Conservation (phyloP, 176 grass and related monocot species). For the Aegilops speltoides region DNA sequence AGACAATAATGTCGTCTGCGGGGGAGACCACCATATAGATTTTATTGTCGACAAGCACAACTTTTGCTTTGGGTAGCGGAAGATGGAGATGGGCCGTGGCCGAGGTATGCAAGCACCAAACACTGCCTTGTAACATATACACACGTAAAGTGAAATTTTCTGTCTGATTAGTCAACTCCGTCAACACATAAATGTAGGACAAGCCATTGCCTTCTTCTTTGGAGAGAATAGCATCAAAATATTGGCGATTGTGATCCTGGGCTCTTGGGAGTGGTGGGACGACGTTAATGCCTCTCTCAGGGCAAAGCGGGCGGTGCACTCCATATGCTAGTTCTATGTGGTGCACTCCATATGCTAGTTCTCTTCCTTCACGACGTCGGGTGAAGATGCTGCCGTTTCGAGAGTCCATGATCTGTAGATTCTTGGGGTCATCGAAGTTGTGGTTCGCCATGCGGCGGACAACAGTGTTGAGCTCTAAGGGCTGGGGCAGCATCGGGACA, state of each 20-base stretch:
- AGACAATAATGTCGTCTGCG: background rate
- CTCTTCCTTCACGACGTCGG: background rate
- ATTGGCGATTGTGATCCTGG: background rate
- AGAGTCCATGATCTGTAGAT: background rate
- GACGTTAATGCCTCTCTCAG: background rate
- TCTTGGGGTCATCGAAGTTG: background rate
- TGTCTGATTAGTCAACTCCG: background rate
- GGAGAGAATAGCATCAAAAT: background rate
- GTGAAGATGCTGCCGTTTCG: background rate
- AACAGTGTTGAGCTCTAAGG: background rate
- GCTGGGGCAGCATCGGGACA: background rate
- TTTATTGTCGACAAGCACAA: background rate
- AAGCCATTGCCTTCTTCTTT: background rate
- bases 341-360: background rate
- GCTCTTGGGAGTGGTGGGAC: background rate
- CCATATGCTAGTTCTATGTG: background rate
- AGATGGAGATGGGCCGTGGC: background rate
- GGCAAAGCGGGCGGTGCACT: background rate
- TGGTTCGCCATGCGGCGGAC: background rate
- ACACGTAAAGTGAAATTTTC: background rate
- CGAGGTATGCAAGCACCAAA: background rate
- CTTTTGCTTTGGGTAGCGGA: background rate
- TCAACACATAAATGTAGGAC: background rate
- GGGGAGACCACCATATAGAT: background rate
- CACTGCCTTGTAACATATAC: background rate